Percentiles rank a stretch among this genome's conserved stretches.
Conservation (phyloP, 345 rosid genomes). For the Salix exigua region DNA sequence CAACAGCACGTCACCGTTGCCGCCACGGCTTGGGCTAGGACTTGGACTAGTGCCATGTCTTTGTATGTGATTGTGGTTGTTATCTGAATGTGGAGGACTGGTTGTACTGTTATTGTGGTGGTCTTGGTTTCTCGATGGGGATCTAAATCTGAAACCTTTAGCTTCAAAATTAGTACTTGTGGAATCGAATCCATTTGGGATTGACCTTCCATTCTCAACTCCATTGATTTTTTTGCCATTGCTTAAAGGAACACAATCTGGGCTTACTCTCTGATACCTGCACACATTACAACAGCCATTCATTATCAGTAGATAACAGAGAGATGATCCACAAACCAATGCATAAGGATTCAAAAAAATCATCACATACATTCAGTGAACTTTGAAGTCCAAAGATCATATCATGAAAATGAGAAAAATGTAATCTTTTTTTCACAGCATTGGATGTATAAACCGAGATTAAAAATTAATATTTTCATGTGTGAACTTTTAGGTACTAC, state of each 20-base stretch:
- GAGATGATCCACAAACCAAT: not conserved
- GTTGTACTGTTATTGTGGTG: conserved; percentile 21
- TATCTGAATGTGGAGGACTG: conserved; percentile 23
- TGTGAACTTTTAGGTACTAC: not conserved
- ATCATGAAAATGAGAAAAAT: not conserved
- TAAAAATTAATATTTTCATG: not conserved
- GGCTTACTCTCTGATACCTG: conserved; percentile 64
- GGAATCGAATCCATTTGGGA: conserved; percentile 11
- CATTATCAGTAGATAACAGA: not conserved
- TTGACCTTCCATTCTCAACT: conserved; percentile 16
- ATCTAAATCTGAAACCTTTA: conserved; percentile 36
- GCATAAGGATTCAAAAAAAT: not conserved
- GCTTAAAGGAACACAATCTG: conserved; percentile 45
- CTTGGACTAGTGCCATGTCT: conserved; percentile 11
- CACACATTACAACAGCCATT: not conserved
- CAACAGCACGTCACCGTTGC: conserved; percentile 45
- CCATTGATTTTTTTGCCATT: conserved; percentile 41
- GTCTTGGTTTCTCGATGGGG: conserved; percentile 34
- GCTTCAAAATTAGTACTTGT: conserved; percentile 15
- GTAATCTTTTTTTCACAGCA: not conserved
- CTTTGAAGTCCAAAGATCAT: not conserved
- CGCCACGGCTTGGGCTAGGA: conserved; percentile 23
- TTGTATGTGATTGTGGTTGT: conserved; percentile 16
- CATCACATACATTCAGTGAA: not conserved
- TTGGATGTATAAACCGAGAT: not conserved